Base-by-base conservation (phyloP, 2,329 filamentous ascomycete genomes). In the Aspergillus pseudoterreus region DNA sequence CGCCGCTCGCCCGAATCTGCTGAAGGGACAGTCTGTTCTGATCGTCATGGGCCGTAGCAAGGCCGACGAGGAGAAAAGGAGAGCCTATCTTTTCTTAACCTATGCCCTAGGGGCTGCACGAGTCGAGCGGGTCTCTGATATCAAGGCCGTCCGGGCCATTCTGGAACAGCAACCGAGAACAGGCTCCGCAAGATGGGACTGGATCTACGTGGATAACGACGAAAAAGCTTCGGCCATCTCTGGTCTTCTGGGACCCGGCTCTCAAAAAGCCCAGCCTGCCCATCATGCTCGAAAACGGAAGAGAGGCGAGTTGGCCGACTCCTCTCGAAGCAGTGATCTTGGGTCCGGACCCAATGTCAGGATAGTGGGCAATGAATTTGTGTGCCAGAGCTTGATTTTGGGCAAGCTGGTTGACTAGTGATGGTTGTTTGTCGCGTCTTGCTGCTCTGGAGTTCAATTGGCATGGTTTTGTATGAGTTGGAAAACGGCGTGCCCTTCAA, bases 371-470 rank as follows among this genome's bases (percentile, higher is more conserved):
- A 87, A 95, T 67, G 92, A 97, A 71, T 84, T 92, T 65, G 84
- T 97, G 19, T 85, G 95, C 50, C 92, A 99, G 76, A 96, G 91
- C 69, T 75, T 97, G 53, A 96, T 99, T 57, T 69, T 96, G 46
- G 92, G 92, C 1, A 82, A 84, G 54, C 72, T 96, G 59, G 82
- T 91, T 47, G 86, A 89, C 55, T 81, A 83, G 45, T 73, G 54
- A 57, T 33, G 45, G 17, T 17, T 42, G 47, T 24, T 52, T 54
- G 45, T 15, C 38, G 27, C 10, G 27, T 30, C 10, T 43, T 38
- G 24, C 22, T 30, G 27, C 27, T 30, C 8, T 30, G 27, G 11
- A 38, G 35, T 14, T 38, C 12, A n/a, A 11, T 4, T 38, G 35
- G 14, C 9, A 38, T 10, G 8, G 8, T 30, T 11, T 30, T 30